These are phyloP conservation scores for Ceratocystis variospora DNA, from an alignment of 2,329 filamentous ascomycete species.

Conservation along the genomic window DNA sequence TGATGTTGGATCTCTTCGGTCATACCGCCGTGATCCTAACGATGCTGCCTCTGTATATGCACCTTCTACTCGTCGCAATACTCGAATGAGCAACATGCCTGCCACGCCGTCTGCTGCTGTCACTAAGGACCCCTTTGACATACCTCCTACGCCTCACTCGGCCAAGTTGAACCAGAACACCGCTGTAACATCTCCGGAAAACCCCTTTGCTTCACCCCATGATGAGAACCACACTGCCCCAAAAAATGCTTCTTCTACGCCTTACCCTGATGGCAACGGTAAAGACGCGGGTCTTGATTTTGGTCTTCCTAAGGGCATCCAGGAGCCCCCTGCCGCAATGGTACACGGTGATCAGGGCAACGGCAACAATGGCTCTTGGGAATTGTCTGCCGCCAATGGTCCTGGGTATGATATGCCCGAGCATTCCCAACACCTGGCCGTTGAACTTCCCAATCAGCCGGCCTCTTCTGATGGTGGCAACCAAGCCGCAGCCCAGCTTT, in stretches of 20 bases:
- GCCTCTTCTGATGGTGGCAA: background rate
- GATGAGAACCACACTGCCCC: slow-evolving; percentile 8
- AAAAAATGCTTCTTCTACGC: slow-evolving; percentile 12
- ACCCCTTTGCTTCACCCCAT: slow-evolving; percentile 18
- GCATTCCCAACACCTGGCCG: slow-evolving; percentile 9
- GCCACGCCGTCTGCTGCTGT: slow-evolving; percentile 25
- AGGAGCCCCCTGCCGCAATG: slow-evolving; percentile 27
- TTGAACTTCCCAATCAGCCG: slow-evolving; percentile 10
- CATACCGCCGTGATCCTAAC: slow-evolving; percentile 30
- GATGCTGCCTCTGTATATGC: slow-evolving; percentile 35
- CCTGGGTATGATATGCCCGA: slow-evolving; percentile 18
- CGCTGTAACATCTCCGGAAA: slow-evolving; percentile 6
- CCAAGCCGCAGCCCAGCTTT: slow-evolving; percentile 10
- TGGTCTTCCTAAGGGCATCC: slow-evolving; percentile 24
- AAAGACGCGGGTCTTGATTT: slow-evolving; percentile 19
- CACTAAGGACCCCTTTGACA: slow-evolving; percentile 17
- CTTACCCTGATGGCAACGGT: slow-evolving; percentile 27
- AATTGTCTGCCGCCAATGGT: slow-evolving; percentile 12
- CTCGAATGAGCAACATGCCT: slow-evolving; percentile 32
- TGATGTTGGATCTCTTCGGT: slow-evolving; percentile 43
- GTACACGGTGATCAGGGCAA: slow-evolving; percentile 25
- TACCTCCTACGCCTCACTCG: slow-evolving; percentile 14
- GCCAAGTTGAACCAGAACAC: slow-evolving; percentile 4
- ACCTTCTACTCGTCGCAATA: slow-evolving; percentile 28
- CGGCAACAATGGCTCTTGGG: slow-evolving; percentile 19